These are phyloP conservation scores for Clarireedia hainanense DNA, from an alignment of 2,329 filamentous ascomycete species.

Conservation along the genomic window DNA sequence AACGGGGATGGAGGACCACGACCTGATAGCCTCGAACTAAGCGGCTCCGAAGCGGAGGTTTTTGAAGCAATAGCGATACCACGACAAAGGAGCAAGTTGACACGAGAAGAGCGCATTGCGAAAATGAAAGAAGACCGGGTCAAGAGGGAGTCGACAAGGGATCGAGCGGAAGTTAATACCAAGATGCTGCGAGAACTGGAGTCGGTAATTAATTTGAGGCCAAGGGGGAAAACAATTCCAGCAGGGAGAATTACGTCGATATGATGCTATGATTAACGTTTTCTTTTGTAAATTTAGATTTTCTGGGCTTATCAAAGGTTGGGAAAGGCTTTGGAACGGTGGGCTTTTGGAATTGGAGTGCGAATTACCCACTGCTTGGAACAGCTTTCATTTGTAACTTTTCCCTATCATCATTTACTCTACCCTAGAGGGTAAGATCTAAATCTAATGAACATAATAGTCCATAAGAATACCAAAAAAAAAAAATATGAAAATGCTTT, in stretches of 20 bases:
- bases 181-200: constrained; percentile 92
- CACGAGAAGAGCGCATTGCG: constrained; percentile 76
- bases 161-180: constrained; percentile 71
- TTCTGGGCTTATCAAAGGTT: neutral
- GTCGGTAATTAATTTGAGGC: constrained; percentile 66
- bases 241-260: constrained; percentile 28
- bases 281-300: constrained; percentile 2
- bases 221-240: constrained; percentile 27
- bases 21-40: constrained; percentile 43
- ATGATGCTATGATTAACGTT: constrained; percentile 17
- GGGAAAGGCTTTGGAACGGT: neutral
- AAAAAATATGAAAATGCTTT: neutral
- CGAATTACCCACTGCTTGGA: neutral
- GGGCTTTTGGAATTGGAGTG: neutral
- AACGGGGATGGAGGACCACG: constrained; percentile 56
- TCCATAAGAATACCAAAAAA: neutral
- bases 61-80: constrained; percentile 86
- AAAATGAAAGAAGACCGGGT: constrained; percentile 85
- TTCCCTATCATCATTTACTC: neutral
- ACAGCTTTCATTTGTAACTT: constrained; percentile 7
- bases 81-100: constrained; percentile 60
- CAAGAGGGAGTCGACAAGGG: constrained; percentile 60
- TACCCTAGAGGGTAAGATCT: neutral
- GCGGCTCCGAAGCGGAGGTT: constrained; percentile 59
- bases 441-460: neutral